These are phyloP conservation scores for Neospora caninum DNA, from an alignment of 169 alveolate species.

Conservation along the genomic window DNA sequence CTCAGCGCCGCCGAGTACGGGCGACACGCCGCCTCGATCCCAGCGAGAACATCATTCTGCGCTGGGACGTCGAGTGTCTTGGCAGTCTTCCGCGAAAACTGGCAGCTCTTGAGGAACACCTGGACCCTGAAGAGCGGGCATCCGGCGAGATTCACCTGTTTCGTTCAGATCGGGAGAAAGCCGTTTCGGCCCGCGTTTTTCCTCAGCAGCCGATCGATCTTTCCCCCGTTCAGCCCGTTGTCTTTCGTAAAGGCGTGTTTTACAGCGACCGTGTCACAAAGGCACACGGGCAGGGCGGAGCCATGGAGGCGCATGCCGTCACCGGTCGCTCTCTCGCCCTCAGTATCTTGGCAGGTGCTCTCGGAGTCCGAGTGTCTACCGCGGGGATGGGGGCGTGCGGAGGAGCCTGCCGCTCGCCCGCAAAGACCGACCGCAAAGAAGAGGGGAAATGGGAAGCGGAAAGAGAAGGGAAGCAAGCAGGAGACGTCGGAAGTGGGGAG, in stretches of 20 bases:
- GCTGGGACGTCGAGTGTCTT: background rate
- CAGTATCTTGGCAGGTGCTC: constrained; percentile 23
- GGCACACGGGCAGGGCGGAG: background rate
- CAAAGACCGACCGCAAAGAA: background rate
- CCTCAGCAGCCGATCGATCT: background rate
- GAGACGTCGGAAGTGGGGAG: background rate
- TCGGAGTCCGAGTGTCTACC: background rate
- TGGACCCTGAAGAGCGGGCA: background rate
- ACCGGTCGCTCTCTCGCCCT: background rate
- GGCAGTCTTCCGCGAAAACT: background rate
- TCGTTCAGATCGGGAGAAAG: background rate
- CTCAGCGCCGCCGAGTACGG: background rate
- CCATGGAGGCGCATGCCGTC: background rate
- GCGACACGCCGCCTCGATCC: background rate
- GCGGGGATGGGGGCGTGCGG: background rate
- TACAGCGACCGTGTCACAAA: background rate
- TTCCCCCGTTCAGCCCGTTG: background rate
- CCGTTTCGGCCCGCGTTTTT: background rate
- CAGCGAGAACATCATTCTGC: background rate
- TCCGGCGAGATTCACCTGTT: background rate
- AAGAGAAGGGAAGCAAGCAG: background rate
- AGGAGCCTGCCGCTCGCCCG: background rate
- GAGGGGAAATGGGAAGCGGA: background rate
- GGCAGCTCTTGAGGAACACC: background rate
- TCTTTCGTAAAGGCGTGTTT: constrained; percentile 28